phyloP scores from a whole-genome alignment of 805 yeast genomes.

The Millerago galiae region DNA sequence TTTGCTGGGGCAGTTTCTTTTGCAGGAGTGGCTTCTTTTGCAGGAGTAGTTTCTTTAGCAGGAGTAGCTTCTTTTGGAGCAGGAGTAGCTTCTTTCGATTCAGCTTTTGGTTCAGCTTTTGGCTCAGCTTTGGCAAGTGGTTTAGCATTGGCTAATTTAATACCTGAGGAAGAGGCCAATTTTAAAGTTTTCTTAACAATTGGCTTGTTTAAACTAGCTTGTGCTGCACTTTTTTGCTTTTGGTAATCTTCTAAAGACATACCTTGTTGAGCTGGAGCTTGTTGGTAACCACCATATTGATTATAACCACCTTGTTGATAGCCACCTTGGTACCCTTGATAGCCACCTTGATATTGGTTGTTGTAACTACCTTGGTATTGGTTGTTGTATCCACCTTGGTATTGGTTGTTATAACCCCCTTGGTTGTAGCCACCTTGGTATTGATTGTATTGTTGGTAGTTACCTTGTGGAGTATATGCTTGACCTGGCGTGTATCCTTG shows the following conservation, averaged over 20 bases:
- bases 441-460: conserved; percentile 19
- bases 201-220: conserved; percentile 32
- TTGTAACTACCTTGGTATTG: conserved; percentile 15
- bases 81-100: background rate
- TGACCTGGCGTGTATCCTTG: conserved; percentile 40
- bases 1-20: conserved; percentile 19
- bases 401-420: conserved; percentile 16
- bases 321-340: conserved; percentile 10
- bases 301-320: conserved; percentile 11
- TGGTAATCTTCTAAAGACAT: conserved; percentile 82
- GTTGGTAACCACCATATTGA: conserved; percentile 17
- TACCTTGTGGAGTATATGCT: conserved; percentile 22
- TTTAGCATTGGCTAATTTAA: conserved; percentile 49
- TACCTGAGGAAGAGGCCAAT: conserved; percentile 57
- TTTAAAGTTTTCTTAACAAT: conserved; percentile 65
- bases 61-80: conserved; percentile 20
- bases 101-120: background rate
- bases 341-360: conserved; percentile 15
- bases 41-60: conserved; percentile 1
- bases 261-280: conserved; percentile 32
- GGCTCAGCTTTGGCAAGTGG: conserved; percentile 29
- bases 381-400: conserved; percentile 6
- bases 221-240: conserved; percentile 39
- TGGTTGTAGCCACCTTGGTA: conserved; percentile 10
- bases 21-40: conserved; percentile 14